Conservation (phyloP, 1,284 basidiomycete genomes). For the Ceratobasidium sp. region DNA sequence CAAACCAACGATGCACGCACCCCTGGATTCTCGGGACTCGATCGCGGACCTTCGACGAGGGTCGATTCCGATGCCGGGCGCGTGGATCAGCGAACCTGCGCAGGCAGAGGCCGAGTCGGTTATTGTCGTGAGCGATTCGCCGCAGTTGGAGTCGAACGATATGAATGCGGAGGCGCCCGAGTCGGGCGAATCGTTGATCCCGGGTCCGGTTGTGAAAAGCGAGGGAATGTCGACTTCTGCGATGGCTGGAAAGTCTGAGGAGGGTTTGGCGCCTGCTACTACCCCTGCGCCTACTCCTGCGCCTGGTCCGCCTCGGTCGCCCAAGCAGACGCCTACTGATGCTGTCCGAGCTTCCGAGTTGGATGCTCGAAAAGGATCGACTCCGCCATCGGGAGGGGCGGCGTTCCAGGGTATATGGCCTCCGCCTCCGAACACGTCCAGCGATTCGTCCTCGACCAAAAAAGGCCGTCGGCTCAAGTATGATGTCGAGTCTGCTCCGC, state of each 20-base stretch:
- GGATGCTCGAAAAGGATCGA: conserved; percentile 7
- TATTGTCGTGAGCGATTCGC: conserved; percentile 42
- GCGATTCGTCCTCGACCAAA: neutral
- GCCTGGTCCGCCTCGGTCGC: neutral
- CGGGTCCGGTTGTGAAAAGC: neutral
- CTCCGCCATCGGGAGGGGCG: neutral
- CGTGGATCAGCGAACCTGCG: neutral
- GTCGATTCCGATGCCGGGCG: conserved; percentile 8
- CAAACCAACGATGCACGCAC: too few species aligned
- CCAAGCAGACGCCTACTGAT: neutral
- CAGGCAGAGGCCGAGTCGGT: neutral
- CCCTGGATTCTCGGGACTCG: neutral
- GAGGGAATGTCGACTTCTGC: neutral
- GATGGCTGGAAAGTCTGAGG: neutral
- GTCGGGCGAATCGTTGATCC: conserved; percentile 12
- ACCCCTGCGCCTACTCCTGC: too few species aligned
- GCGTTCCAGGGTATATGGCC: conserved; percentile 27
- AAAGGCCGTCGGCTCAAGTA: conserved; percentile 22
- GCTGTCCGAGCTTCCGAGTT: neutral
- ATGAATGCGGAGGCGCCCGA: conserved; percentile 7
- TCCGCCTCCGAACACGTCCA: neutral
- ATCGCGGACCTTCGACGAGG: conserved; percentile 8
- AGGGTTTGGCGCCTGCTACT: neutral
- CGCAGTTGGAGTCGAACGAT: conserved; percentile 24
- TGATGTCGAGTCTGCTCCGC: conserved; percentile 19